A percentile compares a stretch with the other conserved stretches of the same genome.
These are phyloP conservation scores for Catharanthus roseus DNA, from an alignment of 257 asterid species.

Conservation along the genomic window DNA sequence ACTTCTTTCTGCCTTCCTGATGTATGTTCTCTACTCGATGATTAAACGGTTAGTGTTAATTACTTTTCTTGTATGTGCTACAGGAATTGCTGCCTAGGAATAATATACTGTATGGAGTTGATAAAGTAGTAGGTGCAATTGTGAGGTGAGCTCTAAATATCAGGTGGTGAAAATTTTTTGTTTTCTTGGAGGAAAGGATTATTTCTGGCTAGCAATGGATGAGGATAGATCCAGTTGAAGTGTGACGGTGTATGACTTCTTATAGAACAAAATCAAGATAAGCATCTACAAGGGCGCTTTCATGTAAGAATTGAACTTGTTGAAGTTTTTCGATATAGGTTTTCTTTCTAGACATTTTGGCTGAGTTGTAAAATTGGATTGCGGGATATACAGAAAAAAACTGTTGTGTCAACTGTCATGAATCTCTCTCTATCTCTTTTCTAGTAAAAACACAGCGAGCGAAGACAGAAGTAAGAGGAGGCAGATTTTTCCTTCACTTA, in stretches of 20 bases:
- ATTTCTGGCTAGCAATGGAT: slow-evolving; percentile 31
- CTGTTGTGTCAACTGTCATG: slow-evolving; percentile 23
- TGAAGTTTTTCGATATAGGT: slow-evolving; percentile 36
- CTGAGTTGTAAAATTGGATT: slow-evolving; percentile 42
- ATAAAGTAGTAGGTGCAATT: slow-evolving; percentile 32
- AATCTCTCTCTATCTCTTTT: slow-evolving; percentile 25
- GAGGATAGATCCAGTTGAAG: slow-evolving; percentile 20
- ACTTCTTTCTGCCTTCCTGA: not conserved
- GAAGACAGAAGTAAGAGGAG: slow-evolving; percentile 4
- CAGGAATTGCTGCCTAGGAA: slow-evolving; percentile 75
- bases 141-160: slow-evolving; percentile 23
- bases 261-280: slow-evolving; percentile 30
- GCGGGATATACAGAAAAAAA: slow-evolving; percentile 29
- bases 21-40: not conserved
- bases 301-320: slow-evolving; percentile 38
- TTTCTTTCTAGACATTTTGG: slow-evolving; percentile 34
- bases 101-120: slow-evolving; percentile 26
- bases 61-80: slow-evolving; percentile 7
- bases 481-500: slow-evolving; percentile 17
- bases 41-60: not conserved
- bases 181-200: slow-evolving; percentile 29
- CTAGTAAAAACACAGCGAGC: slow-evolving; percentile 19
- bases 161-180: slow-evolving; percentile 25
- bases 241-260: slow-evolving; percentile 16
- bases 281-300: slow-evolving; percentile 29